These are phyloP conservation scores for Chaetomiaceae sp. DNA, from an alignment of 2,329 filamentous ascomycete genomes.

Conservation along the genomic window DNA sequence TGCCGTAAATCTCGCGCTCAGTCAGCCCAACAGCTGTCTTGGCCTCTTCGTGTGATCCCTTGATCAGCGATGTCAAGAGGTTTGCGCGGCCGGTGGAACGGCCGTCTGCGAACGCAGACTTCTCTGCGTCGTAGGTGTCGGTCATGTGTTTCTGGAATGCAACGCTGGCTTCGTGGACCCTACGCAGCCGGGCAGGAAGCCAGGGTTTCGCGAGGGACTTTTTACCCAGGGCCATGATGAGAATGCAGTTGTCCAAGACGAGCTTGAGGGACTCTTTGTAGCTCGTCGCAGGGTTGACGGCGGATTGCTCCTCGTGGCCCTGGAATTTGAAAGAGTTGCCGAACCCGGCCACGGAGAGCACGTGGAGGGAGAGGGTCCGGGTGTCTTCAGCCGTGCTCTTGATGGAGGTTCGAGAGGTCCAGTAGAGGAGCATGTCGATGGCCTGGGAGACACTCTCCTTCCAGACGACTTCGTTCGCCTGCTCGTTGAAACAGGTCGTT, in stretches of 20 bases:
- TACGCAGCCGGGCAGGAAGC: background rate
- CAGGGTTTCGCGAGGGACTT: background rate
- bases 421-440: background rate
- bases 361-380: background rate
- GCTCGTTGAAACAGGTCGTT: no score
- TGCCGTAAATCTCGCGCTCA: constrained; percentile 41
- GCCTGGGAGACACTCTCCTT: no score
- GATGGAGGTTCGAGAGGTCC: background rate
- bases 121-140: background rate
- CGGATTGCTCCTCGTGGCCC: background rate
- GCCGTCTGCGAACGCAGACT: background rate
- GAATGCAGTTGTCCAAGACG: background rate
- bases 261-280: no score
- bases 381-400: background rate
- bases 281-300: background rate
- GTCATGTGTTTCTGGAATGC: background rate
- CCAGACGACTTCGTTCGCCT: no score
- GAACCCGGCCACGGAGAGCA: background rate
- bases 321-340: background rate
- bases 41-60: constrained; percentile 5
- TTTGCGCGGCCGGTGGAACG: background rate
- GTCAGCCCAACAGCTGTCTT: constrained; percentile 22
- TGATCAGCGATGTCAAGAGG: constrained; percentile 11
- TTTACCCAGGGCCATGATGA: background rate
- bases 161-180: background rate